phyloP scores from a whole-genome alignment of 306 rosid species.

The apple (Malus domestica) region DNA sequence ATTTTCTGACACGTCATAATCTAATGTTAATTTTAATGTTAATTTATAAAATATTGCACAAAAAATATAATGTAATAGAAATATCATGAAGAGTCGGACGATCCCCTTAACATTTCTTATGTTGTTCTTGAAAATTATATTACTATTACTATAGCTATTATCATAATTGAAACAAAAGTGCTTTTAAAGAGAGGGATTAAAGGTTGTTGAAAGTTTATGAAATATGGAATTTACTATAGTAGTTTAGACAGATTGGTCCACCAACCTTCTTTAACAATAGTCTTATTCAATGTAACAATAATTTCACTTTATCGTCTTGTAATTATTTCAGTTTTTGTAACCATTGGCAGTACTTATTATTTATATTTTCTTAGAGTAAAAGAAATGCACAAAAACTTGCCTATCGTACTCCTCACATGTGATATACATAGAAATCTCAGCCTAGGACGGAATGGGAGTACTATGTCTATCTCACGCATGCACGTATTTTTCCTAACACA shows the following conservation, averaged over 20 bases:
- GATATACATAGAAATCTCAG: too few species aligned
- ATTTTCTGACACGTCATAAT: rapidly evolving
- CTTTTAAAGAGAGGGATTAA: background rate
- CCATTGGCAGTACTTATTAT: background rate
- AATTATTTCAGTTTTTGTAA: background rate
- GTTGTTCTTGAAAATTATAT: background rate
- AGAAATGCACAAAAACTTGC: background rate
- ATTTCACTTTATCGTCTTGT: background rate
- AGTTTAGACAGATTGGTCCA: background rate
- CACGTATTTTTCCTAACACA: too few species aligned
- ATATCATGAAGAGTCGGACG: too few species aligned
- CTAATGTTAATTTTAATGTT: too few species aligned
- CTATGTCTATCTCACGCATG: too few species aligned
- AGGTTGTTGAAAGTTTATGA: background rate
- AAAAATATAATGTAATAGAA: too few species aligned
- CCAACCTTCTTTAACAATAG: background rate
- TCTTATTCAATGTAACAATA: background rate
- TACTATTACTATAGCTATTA: background rate
- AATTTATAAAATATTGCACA: too few species aligned
- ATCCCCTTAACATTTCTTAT: too few species aligned
- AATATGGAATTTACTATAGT: background rate
- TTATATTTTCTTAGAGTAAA: background rate
- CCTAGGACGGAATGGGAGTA: too few species aligned
- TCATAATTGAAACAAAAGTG: background rate
- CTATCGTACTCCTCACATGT: background rate